phyloP scores from a whole-genome alignment of 257 asterid species.

The Parsonsia alboflavescens region DNA sequence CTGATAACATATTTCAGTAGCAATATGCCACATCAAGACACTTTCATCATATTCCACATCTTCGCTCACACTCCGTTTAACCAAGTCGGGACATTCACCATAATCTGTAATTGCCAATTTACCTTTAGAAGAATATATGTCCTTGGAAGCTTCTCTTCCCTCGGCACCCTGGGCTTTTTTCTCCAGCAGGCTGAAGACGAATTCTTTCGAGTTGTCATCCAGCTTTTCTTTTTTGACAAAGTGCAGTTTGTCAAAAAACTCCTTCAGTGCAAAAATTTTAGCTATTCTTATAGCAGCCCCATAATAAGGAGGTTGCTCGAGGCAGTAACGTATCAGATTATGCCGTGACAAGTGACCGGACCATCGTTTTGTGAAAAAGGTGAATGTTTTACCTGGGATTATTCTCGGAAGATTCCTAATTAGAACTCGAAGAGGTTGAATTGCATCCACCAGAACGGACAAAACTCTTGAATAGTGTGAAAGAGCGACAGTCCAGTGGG shows the following conservation, averaged over 20 bases:
- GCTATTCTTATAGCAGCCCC: not conserved
- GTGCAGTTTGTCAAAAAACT: not conserved
- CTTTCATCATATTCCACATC: no score
- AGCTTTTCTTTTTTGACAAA: conserved; percentile 10
- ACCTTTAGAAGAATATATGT: no score
- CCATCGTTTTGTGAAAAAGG: not conserved
- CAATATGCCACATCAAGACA: no score
- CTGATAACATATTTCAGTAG: no score
- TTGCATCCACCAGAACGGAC: no score
- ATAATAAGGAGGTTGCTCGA: not conserved
- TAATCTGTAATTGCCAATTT: no score
- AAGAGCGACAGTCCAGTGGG: conserved; percentile 16
- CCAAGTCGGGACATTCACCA: no score
- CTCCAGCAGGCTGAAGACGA: not conserved
- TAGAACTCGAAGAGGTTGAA: not conserved
- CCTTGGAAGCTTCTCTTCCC: no score
- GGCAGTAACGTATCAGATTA: not conserved
- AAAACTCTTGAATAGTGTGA: no score
- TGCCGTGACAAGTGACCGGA: not conserved
- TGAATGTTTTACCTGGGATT: no score
- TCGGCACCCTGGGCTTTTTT: not conserved
- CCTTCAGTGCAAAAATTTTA: not conserved
- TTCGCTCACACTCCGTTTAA: no score
- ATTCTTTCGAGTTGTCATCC: not conserved
- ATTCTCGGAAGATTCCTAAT: not conserved